Evolutionary conservation across 768 basidiomycete genomes (phyloP), one percentile per base, ranked within the genome.

Genomic region (Asterophora lycoperdoides): DNA sequence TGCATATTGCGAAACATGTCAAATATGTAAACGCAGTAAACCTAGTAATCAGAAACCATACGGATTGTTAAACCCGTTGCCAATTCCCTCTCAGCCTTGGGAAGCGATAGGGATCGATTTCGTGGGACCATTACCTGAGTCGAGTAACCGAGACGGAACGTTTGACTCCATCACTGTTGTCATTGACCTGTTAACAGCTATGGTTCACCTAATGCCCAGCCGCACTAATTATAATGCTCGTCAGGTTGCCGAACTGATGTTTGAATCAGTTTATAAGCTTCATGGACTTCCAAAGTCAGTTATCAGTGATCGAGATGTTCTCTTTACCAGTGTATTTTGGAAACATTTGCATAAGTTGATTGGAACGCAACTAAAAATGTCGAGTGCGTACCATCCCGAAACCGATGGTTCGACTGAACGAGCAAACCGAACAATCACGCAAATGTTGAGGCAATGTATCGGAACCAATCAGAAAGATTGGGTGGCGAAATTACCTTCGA

Each of bases 351-450:
- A 41, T 30, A 8, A 20, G 20, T 28, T 48, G 15, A 32, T 48
- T 11, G 40, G 46, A 4, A 49, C 53, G 8, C 52, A 62, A 28
- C 55, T 64, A 0, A 20, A 42, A 0, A 55, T 69, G 56, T 61
- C 47, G 2, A 52, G 49, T 1, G 42, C 49, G 1, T 65, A 63
- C 36, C 72, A 73, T 44, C 71, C 69, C 1, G 64, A 74, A 43
- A 65, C 69, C 1, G 68, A 71, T 52, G 71, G 70, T 0, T 51
- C 59, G 1, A 68, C 65, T 0, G 68, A 74, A 51, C 49, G 62
- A 1, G 64, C 64, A 1, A 70, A 66, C 38, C 49, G 55, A n/a
- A 66, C 66, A 0, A 49, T 68, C 1, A 56, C 51, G 3, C 61
- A 64, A 28, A 65, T 64, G 58, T 40, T 65, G 6, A 15, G 57